Evolutionary conservation across 208 protist species (phyloP).

Genomic region (Leishmania amazonensis): DNA sequence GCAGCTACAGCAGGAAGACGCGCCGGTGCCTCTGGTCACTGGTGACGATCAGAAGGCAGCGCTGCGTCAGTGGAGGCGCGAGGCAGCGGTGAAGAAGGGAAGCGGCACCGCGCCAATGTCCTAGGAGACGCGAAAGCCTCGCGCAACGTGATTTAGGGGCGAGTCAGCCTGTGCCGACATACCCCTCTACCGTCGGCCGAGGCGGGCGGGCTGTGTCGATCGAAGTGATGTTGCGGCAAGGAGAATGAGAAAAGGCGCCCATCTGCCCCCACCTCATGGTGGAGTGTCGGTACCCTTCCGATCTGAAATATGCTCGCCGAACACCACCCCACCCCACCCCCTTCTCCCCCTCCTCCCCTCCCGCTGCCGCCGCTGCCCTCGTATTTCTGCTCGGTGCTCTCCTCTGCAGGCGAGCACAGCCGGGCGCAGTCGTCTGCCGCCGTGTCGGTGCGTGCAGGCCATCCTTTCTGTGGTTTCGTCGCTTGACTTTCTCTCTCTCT

Average conservation of each 20-base stretch:
- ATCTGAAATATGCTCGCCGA: neutral
- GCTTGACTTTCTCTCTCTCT: neutral
- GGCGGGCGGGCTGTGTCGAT: neutral
- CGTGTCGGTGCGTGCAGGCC: neutral
- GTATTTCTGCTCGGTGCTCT: no score
- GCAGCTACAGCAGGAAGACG: constrained; percentile 21
- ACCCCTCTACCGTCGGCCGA: neutral
- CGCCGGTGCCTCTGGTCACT: constrained; percentile 5
- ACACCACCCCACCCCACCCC: neutral
- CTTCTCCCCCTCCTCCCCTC: neutral
- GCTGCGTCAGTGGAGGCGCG: constrained; percentile 38
- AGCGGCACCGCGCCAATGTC: constrained; percentile 5
- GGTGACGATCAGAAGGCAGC: constrained; percentile 22
- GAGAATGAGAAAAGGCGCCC: neutral
- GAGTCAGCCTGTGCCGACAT: neutral
- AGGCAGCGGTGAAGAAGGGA: constrained; percentile 26
- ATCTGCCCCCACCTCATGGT: neutral
- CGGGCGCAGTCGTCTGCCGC: neutral
- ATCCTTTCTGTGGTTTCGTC: no score
- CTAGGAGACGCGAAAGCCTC: neutral
- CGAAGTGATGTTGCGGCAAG: neutral
- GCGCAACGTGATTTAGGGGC: neutral
- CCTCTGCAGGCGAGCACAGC: no score
- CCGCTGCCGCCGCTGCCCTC: neutral
- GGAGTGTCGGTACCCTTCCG: neutral